phyloP scores from a whole-genome alignment of 768 basidiomycete genomes.

The Leccinellum rugosiceps region DNA sequence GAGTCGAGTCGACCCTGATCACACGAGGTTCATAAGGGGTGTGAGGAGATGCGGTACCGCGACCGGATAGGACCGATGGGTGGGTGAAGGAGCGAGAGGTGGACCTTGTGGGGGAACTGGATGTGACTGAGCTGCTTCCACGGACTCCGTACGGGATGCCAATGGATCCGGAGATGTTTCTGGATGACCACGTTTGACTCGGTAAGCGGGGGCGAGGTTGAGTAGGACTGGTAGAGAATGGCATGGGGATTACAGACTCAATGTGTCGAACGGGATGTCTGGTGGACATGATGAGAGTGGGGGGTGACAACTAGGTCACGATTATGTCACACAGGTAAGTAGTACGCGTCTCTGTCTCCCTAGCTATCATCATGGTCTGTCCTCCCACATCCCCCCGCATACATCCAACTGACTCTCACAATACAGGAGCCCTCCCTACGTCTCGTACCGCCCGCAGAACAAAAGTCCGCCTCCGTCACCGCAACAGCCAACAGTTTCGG shows the following conservation, averaged over 20 bases:
- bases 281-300: constrained; percentile 36
- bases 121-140: constrained; percentile 29
- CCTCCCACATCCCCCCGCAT: not conserved
- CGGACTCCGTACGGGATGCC: constrained; percentile 40
- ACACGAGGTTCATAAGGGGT: constrained; percentile 61
- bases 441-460: constrained; percentile 53
- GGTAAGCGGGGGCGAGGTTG: constrained; percentile 41
- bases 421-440: constrained; percentile 50
- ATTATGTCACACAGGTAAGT: constrained; percentile 19
- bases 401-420: not conserved
- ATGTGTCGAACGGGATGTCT: constrained; percentile 58
- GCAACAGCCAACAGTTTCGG: constrained; percentile 75
- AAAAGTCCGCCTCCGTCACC: constrained; percentile 61
- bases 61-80: constrained; percentile 30
- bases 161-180: constrained; percentile 30
- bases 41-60: constrained; percentile 30
- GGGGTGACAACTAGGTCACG: constrained; percentile 29
- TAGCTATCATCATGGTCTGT: constrained; percentile 21
- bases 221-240: constrained; percentile 39
- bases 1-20: constrained; percentile 53
- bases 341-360: constrained; percentile 20
- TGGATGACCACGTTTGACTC: constrained; percentile 31
- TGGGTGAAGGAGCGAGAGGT: constrained; percentile 45
- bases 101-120: constrained; percentile 39
- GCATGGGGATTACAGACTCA: constrained; percentile 64